Percentiles rank a stretch among this genome's conserved stretches.
Evolutionary conservation across 805 yeast genomes (phyloP).

Genomic region (Candida dajiaensis): DNA sequence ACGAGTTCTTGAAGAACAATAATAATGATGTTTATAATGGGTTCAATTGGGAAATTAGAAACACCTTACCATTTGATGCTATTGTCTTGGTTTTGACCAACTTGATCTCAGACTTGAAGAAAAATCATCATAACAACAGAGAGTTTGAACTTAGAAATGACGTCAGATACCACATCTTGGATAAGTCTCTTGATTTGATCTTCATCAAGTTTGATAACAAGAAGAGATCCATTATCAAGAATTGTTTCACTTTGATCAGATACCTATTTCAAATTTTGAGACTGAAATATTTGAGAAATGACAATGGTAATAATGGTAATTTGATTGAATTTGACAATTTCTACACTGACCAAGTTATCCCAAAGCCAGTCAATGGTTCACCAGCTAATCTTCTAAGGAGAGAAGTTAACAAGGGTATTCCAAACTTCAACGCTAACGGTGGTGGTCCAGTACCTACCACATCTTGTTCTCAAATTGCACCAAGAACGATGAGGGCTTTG

Average conservation of each 20-base stretch:
- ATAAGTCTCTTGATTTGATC: slow-evolving; percentile 27
- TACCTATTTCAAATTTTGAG: slow-evolving; percentile 27
- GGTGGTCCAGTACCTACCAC: slow-evolving; percentile 16
- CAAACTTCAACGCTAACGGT: neutral
- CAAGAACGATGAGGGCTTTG: slow-evolving; percentile 26
- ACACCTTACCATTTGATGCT: slow-evolving; percentile 57
- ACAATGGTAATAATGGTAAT: slow-evolving; percentile 4
- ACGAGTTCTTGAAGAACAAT: slow-evolving; percentile 48
- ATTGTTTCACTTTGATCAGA: slow-evolving; percentile 28
- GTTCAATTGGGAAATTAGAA: slow-evolving; percentile 55
- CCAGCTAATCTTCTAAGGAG: slow-evolving; percentile 13
- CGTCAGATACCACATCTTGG: slow-evolving; percentile 26
- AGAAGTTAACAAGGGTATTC: neutral
- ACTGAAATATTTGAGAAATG: slow-evolving; percentile 24
- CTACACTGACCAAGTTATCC: slow-evolving; percentile 23
- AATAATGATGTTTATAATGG: slow-evolving; percentile 41
- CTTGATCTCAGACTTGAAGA: slow-evolving; percentile 42
- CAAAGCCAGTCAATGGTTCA: slow-evolving; percentile 18
- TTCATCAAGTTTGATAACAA: slow-evolving; percentile 28
- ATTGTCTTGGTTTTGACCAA: slow-evolving; percentile 47
- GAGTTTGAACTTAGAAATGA: slow-evolving; percentile 28
- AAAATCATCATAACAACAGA: slow-evolving; percentile 24
- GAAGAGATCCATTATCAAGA: slow-evolving; percentile 27
- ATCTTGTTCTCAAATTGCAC: slow-evolving; percentile 28
- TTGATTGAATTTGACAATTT: slow-evolving; percentile 20